These are phyloP conservation scores for Teunomyces kruisii DNA, from an alignment of 805 yeast genomes.

Conservation along the genomic window DNA sequence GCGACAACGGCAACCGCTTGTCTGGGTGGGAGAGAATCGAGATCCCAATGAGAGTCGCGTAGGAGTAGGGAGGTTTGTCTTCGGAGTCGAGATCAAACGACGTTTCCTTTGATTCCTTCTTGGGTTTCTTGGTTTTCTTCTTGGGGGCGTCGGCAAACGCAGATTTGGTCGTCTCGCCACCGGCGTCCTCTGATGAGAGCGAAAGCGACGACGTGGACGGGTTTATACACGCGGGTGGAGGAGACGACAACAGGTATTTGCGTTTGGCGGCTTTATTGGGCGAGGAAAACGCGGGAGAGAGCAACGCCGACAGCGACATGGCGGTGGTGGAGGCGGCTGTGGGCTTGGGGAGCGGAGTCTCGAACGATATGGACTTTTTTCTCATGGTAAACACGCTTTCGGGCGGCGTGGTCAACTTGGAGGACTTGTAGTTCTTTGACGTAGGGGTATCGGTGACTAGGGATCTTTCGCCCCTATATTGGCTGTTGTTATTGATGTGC, in stretches of 20 bases:
- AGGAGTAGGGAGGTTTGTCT: conserved; percentile 88
- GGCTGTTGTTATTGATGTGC: conserved; percentile 8
- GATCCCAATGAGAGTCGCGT: conserved; percentile 91
- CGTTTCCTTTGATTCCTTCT: conserved; percentile 29
- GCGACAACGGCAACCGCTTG: conserved; percentile 46
- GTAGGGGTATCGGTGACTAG: conserved; percentile 27
- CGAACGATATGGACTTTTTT: conserved; percentile 15
- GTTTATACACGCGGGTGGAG: conserved; percentile 14
- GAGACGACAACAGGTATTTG: conserved; percentile 9
- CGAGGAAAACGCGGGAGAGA: conserved; percentile 49
- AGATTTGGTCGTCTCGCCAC: background rate
- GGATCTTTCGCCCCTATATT: conserved; percentile 1
- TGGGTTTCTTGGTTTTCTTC: conserved; percentile 27
- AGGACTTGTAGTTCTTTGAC: conserved; percentile 13
- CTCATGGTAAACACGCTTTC: conserved; percentile 16
- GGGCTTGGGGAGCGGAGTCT: conserved; percentile 15
- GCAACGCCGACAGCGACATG: conserved; percentile 16
- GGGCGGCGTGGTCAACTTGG: conserved; percentile 40
- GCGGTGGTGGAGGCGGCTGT: background rate
- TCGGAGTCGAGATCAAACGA: conserved; percentile 50
- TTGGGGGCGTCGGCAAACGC: conserved; percentile 11
- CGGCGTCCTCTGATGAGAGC: conserved; percentile 11
- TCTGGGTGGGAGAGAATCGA: conserved; percentile 80
- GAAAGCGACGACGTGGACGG: conserved; percentile 12
- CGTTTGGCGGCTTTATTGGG: conserved; percentile 35